Evolutionary conservation across 2,329 filamentous ascomycete species (phyloP).

Genomic region (Fusarium tjaetaba): DNA sequence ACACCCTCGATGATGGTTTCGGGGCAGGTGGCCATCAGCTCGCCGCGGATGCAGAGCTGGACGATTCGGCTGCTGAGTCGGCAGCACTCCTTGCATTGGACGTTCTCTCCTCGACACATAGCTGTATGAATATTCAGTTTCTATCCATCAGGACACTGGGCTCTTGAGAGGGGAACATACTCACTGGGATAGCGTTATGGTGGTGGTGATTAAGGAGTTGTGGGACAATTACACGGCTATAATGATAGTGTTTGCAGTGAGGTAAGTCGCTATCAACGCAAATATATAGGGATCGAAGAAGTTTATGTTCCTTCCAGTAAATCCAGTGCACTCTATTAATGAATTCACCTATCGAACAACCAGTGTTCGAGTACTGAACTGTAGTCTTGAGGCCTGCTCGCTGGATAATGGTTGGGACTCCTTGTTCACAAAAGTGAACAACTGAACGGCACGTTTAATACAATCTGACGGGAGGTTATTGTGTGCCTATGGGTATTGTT

Average conservation of each 20-base stretch:
- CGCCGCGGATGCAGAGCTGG: constrained; percentile 25
- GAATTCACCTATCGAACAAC: constrained; percentile 12
- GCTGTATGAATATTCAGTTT: not conserved
- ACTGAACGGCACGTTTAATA: not conserved
- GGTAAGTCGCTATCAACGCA: constrained; percentile 1
- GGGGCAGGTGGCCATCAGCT: constrained; percentile 15
- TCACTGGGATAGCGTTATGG: not conserved
- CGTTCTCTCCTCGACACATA: constrained; percentile 31
- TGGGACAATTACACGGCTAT: not conserved
- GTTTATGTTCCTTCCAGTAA: not conserved
- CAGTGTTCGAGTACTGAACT: not conserved
- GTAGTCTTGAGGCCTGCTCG: constrained; percentile 17
- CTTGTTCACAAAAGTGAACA: not conserved
- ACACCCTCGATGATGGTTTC: constrained; percentile 26
- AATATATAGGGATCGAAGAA: not conserved
- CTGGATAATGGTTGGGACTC: not conserved
- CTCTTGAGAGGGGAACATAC: not conserved
- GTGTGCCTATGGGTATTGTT: not conserved
- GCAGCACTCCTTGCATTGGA: constrained; percentile 32
- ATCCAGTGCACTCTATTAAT: not conserved
- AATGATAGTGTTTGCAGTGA: not conserved
- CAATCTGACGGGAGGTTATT: not conserved
- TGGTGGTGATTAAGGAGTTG: not conserved
- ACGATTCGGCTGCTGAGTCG: constrained; percentile 5
- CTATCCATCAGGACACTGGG: not conserved